These are phyloP conservation scores for Arachis monticola DNA, from an alignment of 331 rosid species.

Conservation along the genomic window DNA sequence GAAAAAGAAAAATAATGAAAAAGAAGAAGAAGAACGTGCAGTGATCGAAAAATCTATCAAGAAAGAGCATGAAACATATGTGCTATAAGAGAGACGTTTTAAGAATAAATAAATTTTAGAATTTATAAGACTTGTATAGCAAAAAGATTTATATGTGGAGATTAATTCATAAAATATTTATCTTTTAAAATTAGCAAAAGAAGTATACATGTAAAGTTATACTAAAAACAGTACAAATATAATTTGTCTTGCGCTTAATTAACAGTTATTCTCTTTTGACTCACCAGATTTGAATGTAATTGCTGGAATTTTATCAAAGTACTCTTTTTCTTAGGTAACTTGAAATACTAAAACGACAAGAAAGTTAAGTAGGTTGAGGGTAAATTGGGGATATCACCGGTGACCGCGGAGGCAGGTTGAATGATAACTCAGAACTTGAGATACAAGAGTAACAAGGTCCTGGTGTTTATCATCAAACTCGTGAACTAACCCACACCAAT, in stretches of 20 bases:
- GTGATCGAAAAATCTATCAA: too few species aligned
- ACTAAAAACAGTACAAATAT: too few species aligned
- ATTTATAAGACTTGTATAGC: too few species aligned
- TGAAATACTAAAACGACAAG: neutral
- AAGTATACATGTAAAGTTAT: too few species aligned
- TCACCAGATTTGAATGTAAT: neutral
- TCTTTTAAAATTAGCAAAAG: too few species aligned
- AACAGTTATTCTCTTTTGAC: neutral
- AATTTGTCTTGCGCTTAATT: neutral
- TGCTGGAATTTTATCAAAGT: neutral
- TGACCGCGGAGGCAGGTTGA: conserved; percentile 26
- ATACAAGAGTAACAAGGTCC: neutral
- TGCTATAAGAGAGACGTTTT: too few species aligned
- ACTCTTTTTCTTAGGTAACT: neutral
- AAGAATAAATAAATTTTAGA: too few species aligned
- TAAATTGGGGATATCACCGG: conserved; percentile 35
- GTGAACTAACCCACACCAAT: conserved; percentile 31
- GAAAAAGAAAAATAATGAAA: too few species aligned
- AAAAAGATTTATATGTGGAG: too few species aligned
- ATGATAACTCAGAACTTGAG: neutral
- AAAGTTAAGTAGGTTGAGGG: neutral
- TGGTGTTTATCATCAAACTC: conserved; percentile 40
- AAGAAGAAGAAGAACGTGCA: too few species aligned
- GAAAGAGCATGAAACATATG: too few species aligned
- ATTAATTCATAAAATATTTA: too few species aligned